A percentile compares a stretch with the other conserved stretches of the same genome.
Evolutionary conservation across 2,329 filamentous ascomycete genomes (phyloP).

Genomic region (Byssoonygena ceratinophila): DNA sequence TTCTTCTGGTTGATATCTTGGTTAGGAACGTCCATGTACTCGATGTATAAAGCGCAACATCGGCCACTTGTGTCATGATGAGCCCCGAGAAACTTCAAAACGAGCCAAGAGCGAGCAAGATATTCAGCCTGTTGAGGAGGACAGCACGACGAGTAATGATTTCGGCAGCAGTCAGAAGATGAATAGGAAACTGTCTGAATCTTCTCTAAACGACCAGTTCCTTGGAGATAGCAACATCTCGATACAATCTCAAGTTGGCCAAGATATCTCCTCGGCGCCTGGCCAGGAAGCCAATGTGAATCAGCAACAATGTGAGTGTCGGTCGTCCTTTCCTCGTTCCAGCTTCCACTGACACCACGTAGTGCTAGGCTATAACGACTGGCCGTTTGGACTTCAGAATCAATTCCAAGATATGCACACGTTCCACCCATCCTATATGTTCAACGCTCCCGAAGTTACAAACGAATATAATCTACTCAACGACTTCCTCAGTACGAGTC

Average conservation of each 20-base stretch:
- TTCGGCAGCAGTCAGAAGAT: slow-evolving; percentile 37
- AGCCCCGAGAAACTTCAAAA: slow-evolving; percentile 79
- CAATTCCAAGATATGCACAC: slow-evolving; percentile 91
- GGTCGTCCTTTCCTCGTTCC: slow-evolving; percentile 12
- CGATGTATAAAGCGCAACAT: slow-evolving; percentile 98
- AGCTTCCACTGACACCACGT: slow-evolving; percentile 9
- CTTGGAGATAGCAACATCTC: slow-evolving; percentile 33
- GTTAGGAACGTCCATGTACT: slow-evolving; percentile 84
- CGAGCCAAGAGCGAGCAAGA: slow-evolving; percentile 60
- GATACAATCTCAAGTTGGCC: slow-evolving; percentile 56
- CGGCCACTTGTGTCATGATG: slow-evolving; percentile 95
- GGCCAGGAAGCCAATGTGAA: slow-evolving; percentile 54
- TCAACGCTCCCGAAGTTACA: slow-evolving; percentile 82
- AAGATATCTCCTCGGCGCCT: slow-evolving; percentile 56
- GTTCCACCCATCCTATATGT: slow-evolving; percentile 90
- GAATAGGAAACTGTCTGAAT: slow-evolving; percentile 47
- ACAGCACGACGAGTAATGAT: slow-evolving; percentile 36
- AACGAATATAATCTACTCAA: slow-evolving; percentile 96
- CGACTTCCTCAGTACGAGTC: slow-evolving; percentile 86
- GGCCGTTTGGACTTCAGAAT: slow-evolving; percentile 60
- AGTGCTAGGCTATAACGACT: slow-evolving; percentile 79
- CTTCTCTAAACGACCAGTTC: slow-evolving; percentile 42
- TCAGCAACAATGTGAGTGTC: slow-evolving; percentile 62
- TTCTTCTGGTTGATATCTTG: slow-evolving; percentile 14
- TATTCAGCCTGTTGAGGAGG: slow-evolving; percentile 51